phyloP scores from a whole-genome alignment of 2,329 filamentous ascomycete species.

The Penicillium olsonii region DNA sequence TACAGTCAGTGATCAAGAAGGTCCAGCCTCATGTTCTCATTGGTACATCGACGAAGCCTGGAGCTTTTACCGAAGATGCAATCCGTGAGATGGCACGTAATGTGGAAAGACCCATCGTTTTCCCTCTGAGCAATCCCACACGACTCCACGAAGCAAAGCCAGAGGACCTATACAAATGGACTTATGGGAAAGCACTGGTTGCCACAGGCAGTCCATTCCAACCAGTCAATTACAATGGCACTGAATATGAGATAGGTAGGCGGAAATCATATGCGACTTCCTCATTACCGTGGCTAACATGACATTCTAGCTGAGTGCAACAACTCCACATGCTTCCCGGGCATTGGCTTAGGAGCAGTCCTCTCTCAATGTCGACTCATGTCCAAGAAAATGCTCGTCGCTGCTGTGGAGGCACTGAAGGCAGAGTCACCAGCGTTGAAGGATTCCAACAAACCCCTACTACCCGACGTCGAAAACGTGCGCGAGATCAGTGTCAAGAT shows the following conservation, averaged over 20 bases:
- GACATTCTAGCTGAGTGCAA: constrained; percentile 72
- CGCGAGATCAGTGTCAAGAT: constrained; percentile 76
- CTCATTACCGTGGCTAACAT: background rate
- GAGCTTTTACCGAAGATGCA: constrained; percentile 73
- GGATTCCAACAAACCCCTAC: constrained; percentile 64
- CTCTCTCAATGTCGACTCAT: constrained; percentile 67
- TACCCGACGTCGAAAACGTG: constrained; percentile 76
- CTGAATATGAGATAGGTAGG: constrained; percentile 57
- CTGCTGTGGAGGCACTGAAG: constrained; percentile 73
- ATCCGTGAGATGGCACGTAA: constrained; percentile 75
- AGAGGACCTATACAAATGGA: constrained; percentile 75
- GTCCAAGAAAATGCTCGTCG: constrained; percentile 78
- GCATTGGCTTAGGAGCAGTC: constrained; percentile 78
- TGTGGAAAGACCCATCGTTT: constrained; percentile 71
- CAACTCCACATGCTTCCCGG: constrained; percentile 82
- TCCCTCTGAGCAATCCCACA: constrained; percentile 85
- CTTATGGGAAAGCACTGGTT: constrained; percentile 72
- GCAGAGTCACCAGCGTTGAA: constrained; percentile 69
- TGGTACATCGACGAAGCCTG: constrained; percentile 78
- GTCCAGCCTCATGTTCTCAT: constrained; percentile 80
- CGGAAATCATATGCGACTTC: background rate
- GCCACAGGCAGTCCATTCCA: constrained; percentile 83
- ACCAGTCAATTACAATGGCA: constrained; percentile 64
- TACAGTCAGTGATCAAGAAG: constrained; percentile 67
- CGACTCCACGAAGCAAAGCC: constrained; percentile 80